A percentile compares a stretch with the other conserved stretches of the same genome.
These are phyloP conservation scores for Thecaphora thlaspeos DNA, from an alignment of 1,284 basidiomycete genomes.

Conservation along the genomic window DNA sequence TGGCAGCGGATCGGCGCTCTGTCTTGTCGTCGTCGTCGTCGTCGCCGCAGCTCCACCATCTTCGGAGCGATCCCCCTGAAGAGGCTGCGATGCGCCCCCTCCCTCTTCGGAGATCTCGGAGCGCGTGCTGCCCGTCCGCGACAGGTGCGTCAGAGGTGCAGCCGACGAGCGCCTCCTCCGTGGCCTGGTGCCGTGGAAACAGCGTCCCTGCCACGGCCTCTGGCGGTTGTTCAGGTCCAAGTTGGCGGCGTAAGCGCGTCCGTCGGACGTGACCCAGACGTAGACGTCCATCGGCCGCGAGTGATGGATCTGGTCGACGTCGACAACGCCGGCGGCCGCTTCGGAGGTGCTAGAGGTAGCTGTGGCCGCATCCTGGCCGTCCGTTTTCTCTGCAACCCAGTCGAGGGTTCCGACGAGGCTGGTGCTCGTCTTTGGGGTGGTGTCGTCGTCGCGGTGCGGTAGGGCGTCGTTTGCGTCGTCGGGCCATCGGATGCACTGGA, in stretches of 20 bases:
- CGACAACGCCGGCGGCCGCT: no score
- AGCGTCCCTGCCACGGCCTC: constrained; percentile 32
- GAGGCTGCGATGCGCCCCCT: no score
- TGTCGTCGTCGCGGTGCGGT: constrained; percentile 15
- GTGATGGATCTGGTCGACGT: constrained; percentile 18
- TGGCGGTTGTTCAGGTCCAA: constrained; percentile 25
- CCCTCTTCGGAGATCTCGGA: neutral
- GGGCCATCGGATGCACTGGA: constrained; percentile 55
- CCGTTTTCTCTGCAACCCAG: constrained; percentile 17
- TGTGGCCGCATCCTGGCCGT: neutral
- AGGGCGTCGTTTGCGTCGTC: constrained; percentile 21
- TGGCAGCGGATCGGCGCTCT: no score
- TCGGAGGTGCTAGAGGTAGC: no score
- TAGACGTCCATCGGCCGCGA: constrained; percentile 49
- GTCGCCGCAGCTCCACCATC: no score
- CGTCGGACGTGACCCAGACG: constrained; percentile 50
- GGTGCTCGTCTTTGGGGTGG: constrained; percentile 33
- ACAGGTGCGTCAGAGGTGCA: neutral
- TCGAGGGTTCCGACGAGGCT: constrained; percentile 20
- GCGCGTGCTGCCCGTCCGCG: neutral
- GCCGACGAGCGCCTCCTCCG: constrained; percentile 13
- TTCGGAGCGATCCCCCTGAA: no score
- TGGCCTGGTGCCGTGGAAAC: constrained; percentile 32
- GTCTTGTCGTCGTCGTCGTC: no score
- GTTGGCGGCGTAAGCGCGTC: constrained; percentile 37